A percentile compares a stretch with the other conserved stretches of the same genome.
phyloP scores from a whole-genome alignment of 176 grass and related monocot genomes.

The Hordeum marinum region DNA sequence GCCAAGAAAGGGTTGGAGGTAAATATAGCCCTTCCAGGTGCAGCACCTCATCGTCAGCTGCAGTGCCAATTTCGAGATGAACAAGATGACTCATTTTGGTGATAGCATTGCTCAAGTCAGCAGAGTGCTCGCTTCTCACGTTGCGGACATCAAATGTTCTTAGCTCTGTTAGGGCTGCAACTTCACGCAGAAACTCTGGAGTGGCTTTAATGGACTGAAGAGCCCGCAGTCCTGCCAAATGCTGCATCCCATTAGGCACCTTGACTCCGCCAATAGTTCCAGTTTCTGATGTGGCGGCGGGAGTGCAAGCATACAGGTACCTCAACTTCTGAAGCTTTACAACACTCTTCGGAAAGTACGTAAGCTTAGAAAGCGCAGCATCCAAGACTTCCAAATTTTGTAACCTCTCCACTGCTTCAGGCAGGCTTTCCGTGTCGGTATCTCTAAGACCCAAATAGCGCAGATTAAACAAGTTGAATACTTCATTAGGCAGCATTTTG shows the following conservation, averaged over 20 bases:
- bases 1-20: background rate
- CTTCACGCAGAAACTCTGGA: background rate
- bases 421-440: accelerated
- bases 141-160: background rate
- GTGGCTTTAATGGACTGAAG: background rate
- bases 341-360: background rate
- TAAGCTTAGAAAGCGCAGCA: background rate
- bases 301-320: background rate
- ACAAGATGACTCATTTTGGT: background rate
- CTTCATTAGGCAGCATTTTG: no score
- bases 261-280: background rate
- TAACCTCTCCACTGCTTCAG: background rate
- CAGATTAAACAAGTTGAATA: no score
- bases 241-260: background rate
- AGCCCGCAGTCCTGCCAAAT: background rate
- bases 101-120: background rate
- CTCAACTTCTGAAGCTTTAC: background rate
- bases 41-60: background rate
- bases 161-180: background rate
- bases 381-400: background rate
- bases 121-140: background rate
- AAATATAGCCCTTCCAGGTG: background rate
- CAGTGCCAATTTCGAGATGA: background rate
- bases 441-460: no score
- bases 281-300: no score